Conservation (phyloP, 164 flowering plant genomes). For the Stephania yunnanensis region DNA sequence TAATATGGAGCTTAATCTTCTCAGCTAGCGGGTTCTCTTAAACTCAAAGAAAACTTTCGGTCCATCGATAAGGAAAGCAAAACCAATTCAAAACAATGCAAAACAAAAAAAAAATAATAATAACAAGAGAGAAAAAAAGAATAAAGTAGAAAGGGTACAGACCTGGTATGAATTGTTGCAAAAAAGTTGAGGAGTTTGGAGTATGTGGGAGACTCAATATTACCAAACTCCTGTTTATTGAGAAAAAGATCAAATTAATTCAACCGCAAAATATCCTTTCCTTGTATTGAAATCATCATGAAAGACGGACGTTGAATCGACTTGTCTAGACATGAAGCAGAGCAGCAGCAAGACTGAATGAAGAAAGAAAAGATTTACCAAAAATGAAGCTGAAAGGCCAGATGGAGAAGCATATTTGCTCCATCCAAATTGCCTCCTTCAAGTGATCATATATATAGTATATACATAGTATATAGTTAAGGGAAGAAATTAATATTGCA, state of each 20-base stretch:
- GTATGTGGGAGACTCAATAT: constrained; percentile 78
- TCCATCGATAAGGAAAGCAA: not conserved
- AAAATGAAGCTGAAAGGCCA: constrained; percentile 73
- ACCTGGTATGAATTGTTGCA: constrained; percentile 71
- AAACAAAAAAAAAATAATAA: not conserved
- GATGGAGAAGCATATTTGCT: constrained; percentile 75
- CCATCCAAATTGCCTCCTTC: constrained; percentile 97
- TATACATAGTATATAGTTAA: no score
- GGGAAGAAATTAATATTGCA: no score
- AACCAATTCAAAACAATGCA: not conserved
- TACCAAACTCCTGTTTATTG: constrained; percentile 81
- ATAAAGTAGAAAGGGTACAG: not conserved
- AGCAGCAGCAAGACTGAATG: not conserved
- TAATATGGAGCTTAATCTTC: not conserved
- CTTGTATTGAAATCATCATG: not conserved
- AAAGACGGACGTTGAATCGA: not conserved
- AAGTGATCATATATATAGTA: not conserved
- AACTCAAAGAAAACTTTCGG: not conserved
- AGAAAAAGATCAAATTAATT: constrained; percentile 3
- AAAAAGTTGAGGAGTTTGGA: constrained; percentile 72
- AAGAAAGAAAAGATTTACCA: constrained; percentile 41
- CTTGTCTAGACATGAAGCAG: not conserved
- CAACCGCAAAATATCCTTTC: not conserved
- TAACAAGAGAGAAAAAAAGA: no score
- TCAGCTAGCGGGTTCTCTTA: not conserved